Evolutionary conservation across 2,329 filamentous ascomycete genomes (phyloP).

Genomic region (Ophiosphaerella narmari): DNA sequence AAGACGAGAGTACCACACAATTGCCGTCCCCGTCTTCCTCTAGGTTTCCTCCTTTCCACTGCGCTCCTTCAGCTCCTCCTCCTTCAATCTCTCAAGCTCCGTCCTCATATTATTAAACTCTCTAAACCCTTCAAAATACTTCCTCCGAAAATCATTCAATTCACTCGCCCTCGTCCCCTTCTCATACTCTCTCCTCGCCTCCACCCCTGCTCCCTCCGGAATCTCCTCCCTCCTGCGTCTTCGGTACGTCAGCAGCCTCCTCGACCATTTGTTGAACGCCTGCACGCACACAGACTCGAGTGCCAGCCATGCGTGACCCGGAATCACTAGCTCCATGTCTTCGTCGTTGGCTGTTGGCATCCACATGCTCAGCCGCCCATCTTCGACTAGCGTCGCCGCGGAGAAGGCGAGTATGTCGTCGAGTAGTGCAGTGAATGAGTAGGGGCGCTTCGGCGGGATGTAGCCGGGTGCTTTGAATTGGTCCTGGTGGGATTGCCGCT

Average conservation of each 20-base stretch:
- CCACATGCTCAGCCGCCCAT: constrained; percentile 89
- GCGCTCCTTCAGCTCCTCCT: background rate
- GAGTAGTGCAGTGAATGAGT: constrained; percentile 88
- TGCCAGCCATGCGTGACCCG: constrained; percentile 75
- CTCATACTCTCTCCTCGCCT: constrained; percentile 38
- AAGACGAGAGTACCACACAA: background rate
- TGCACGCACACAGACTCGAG: constrained; percentile 80
- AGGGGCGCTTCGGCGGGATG: constrained; percentile 86
- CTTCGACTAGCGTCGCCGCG: constrained; percentile 73
- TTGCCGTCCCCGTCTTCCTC: background rate
- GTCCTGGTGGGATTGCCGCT: constrained; percentile 31
- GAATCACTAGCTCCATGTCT: constrained; percentile 74
- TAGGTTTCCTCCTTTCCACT: background rate
- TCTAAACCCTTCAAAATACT: constrained; percentile 51
- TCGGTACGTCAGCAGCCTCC: constrained; percentile 84
- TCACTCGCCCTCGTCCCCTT: constrained; percentile 64
- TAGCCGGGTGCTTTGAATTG: constrained; percentile 57
- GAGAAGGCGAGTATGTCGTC: constrained; percentile 88
- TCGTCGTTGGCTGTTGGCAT: constrained; percentile 77
- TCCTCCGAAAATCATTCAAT: constrained; percentile 69
- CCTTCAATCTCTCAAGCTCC: constrained; percentile 33
- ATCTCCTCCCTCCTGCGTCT: constrained; percentile 66
- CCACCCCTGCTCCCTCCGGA: constrained; percentile 32
- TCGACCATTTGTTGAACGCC: constrained; percentile 90
- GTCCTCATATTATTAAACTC: constrained; percentile 38